These are phyloP conservation scores for Paramyrothecium sp. DNA, from an alignment of 2,329 filamentous ascomycete genomes.

Conservation along the genomic window DNA sequence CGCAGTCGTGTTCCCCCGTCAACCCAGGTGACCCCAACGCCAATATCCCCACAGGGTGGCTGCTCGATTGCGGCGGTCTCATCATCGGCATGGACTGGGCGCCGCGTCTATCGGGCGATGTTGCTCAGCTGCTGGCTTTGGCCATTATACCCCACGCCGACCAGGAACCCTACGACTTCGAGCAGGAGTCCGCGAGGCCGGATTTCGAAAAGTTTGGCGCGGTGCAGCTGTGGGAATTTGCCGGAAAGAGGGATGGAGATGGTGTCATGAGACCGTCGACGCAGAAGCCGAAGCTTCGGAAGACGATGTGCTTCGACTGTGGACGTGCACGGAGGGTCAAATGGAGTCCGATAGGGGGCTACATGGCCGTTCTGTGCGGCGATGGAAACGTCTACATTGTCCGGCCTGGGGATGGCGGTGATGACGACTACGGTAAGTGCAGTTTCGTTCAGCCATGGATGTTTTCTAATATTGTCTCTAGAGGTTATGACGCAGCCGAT, in stretches of 20 bases:
- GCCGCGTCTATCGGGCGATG: constrained; percentile 28
- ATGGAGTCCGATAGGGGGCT: constrained; percentile 52
- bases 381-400: constrained; percentile 52
- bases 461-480: constrained; percentile 17
- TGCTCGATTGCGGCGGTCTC: constrained; percentile 54
- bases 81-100: constrained; percentile 54
- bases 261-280: constrained; percentile 32
- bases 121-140: constrained; percentile 49
- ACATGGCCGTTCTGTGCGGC: constrained; percentile 46
- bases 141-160: constrained; percentile 50
- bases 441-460: constrained; percentile 8
- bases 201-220: constrained; percentile 41
- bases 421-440: constrained; percentile 38
- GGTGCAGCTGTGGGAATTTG: constrained; percentile 53
- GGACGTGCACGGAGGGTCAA: constrained; percentile 49
- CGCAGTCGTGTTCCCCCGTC: constrained; percentile 26
- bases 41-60: constrained; percentile 42
- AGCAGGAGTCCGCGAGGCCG: constrained; percentile 32
- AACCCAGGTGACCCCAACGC: constrained; percentile 17
- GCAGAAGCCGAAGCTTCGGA: constrained; percentile 34
- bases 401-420: constrained; percentile 31
- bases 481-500: constrained; percentile 44
- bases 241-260: constrained; percentile 23
- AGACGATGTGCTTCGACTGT: constrained; percentile 47
- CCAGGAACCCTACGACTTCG: constrained; percentile 40